phyloP scores from a whole-genome alignment of 345 rosid genomes.

The Moricandia moricandioides region DNA sequence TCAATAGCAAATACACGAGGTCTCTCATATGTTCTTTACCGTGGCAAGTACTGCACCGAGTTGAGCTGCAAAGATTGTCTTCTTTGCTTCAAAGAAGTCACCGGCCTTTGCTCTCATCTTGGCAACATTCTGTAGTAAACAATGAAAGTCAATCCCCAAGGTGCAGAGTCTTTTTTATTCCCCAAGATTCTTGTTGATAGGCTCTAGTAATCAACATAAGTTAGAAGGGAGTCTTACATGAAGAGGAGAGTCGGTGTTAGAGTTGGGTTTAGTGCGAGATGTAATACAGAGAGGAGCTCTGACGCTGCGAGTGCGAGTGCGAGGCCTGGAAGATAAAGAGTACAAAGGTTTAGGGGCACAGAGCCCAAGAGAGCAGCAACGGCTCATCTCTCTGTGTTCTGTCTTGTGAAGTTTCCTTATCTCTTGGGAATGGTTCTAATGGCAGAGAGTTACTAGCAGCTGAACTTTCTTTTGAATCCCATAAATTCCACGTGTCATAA shows the following conservation, averaged over 20 bases:
- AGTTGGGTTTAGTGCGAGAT: constrained; percentile 31
- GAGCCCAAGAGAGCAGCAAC: constrained; percentile 37
- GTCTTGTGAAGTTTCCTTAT: constrained; percentile 22
- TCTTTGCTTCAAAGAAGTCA: constrained; percentile 35
- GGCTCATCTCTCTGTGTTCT: constrained; percentile 29
- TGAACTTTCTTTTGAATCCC: neutral
- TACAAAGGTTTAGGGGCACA: constrained; percentile 42
- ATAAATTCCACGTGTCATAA: constrained; percentile 12
- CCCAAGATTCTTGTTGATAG: no score
- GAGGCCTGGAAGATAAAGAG: constrained; percentile 31
- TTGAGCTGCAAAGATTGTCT: constrained; percentile 49
- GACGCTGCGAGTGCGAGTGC: constrained; percentile 30
- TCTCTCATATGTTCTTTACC: constrained; percentile 30
- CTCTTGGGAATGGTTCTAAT: constrained; percentile 29
- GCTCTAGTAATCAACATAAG: neutral
- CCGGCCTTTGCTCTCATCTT: constrained; percentile 26
- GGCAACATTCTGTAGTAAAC: constrained; percentile 28
- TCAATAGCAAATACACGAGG: neutral
- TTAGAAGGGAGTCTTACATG: constrained; percentile 31
- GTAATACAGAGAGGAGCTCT: constrained; percentile 28
- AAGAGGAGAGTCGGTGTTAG: constrained; percentile 9
- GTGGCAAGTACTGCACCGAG: constrained; percentile 54
- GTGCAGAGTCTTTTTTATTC: neutral
- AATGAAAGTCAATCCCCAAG: neutral
- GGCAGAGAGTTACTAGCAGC: constrained; percentile 2